These are phyloP conservation scores for Sindora glabra DNA, from an alignment of 306 rosid species.

Conservation along the genomic window DNA sequence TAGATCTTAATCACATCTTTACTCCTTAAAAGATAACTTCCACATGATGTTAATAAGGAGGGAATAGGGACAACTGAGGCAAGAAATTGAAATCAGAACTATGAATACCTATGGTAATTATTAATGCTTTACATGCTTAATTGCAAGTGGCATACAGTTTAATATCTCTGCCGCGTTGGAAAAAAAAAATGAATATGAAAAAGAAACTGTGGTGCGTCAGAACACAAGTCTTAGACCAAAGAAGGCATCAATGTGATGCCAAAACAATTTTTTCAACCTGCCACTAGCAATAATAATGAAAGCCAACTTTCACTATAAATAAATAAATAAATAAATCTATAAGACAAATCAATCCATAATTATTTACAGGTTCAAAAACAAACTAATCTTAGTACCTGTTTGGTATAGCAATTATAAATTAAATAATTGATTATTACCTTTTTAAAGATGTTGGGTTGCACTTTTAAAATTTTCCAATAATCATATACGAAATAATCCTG, in stretches of 20 bases:
- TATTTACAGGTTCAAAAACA: too few species aligned
- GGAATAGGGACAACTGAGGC: background rate
- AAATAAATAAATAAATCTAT: too few species aligned
- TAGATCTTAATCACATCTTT: background rate
- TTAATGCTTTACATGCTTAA: background rate
- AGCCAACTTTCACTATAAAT: background rate
- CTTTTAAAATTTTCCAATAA: too few species aligned
- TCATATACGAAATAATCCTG: too few species aligned
- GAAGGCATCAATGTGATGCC: background rate
- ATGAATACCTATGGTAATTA: background rate
- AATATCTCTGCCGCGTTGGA: too few species aligned
- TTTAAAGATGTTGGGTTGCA: too few species aligned
- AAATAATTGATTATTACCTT: too few species aligned
- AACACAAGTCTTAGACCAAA: background rate
- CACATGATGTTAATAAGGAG: background rate
- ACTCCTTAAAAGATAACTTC: background rate
- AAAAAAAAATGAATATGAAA: too few species aligned
- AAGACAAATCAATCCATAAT: too few species aligned
- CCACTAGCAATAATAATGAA: background rate
- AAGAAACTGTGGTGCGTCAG: background rate
- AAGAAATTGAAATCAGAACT: background rate
- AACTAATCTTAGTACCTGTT: constrained; percentile 4
- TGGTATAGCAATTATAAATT: too few species aligned
- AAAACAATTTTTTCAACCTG: background rate
- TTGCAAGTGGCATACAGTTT: background rate